A percentile compares a stretch with the other conserved stretches of the same genome.
These are phyloP conservation scores for Coix lacrymajobi DNA, from an alignment of 176 grass and related monocot genomes.

Conservation along the genomic window DNA sequence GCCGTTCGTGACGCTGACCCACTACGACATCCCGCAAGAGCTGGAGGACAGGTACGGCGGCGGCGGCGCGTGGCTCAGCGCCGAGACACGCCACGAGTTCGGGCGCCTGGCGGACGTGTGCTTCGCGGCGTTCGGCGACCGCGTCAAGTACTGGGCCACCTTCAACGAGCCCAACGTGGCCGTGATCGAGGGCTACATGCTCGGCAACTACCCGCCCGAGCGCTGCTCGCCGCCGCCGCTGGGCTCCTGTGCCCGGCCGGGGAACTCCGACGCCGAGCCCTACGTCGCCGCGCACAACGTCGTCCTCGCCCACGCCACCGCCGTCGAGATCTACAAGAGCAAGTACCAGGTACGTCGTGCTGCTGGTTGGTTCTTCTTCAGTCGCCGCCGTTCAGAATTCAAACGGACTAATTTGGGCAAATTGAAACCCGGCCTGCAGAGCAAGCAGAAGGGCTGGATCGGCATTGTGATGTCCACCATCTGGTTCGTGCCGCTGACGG, in stretches of 20 bases:
- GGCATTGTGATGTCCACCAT: slow-evolving; percentile 49
- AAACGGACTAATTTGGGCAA: too few species aligned
- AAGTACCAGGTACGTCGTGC: not conserved
- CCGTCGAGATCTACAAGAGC: not conserved
- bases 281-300: not conserved
- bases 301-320: not conserved
- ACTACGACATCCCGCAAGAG: slow-evolving; percentile 62
- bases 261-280: not conserved
- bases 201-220: not conserved
- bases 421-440: slow-evolving; percentile 16
- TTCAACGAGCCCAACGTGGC: slow-evolving; percentile 72
- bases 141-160: slow-evolving; percentile 64
- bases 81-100: slow-evolving; percentile 45
- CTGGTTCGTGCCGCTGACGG: slow-evolving; percentile 53
- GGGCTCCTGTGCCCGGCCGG: slow-evolving; percentile 1
- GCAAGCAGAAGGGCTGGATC: slow-evolving; percentile 58
- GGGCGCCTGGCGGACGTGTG: slow-evolving; percentile 56
- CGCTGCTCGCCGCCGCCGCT: slow-evolving; percentile 6
- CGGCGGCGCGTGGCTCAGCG: slow-evolving; percentile 40
- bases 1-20: slow-evolving; percentile 69
- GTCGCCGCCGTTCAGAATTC: not conserved
- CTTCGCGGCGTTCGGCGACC: slow-evolving; percentile 66
- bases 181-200: slow-evolving; percentile 14
- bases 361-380: too few species aligned
- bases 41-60: slow-evolving; percentile 51